Base-by-base conservation (phyloP, 163 green algal species). In the Dunaliella salina region DNA sequence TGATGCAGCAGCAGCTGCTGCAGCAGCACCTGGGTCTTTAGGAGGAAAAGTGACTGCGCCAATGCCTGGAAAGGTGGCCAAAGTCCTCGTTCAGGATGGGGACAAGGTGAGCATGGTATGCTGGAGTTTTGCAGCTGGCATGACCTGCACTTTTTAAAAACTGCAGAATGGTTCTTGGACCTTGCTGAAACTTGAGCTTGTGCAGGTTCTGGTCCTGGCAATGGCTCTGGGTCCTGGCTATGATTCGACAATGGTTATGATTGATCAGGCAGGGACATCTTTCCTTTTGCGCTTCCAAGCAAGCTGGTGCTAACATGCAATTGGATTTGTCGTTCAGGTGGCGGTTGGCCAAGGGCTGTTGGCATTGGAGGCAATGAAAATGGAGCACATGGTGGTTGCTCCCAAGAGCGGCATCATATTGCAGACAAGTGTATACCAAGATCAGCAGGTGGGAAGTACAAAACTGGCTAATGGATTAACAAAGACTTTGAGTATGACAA, bases 341-440 rank as follows among this genome's bases (percentile, higher is more conserved):
- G 33, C 4, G 80, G 82, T 59, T n/a, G 91, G 91, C 12, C 34
- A 90, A 30, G 34, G 86, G 15, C 86, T 97, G 88, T 82, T 94
- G 84, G 91, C 92, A 25, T 67, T 97, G 80, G 92, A 98, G 88
- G 94, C 95, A 0, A 98, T 98, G 95, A 98, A 98, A 89, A 97
- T 97, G 95, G 94, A 98, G 89, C 92, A 96, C 88, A 88, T 80
- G 0, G 81, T 95, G 59, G 72, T 34, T 25, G 30, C 72, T 34
- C 72, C 72, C 29, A 25, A 34, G 26, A 29, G 15, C 12, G 30
- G 75, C 75, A 81, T 20, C 25, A 20, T 81, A 34, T 1, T 25
- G 25, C 26, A 34, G 1, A 81, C n/a, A 20, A 34, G 29, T 35
- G 30, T 20, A 20, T 29, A 17, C 1, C 72, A 34, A 46, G 72